Percentiles rank a stretch among this genome's conserved stretches.
These are phyloP conservation scores for Xylaria nigripes DNA, from an alignment of 495 filamentous ascomycete species.

Conservation along the genomic window DNA sequence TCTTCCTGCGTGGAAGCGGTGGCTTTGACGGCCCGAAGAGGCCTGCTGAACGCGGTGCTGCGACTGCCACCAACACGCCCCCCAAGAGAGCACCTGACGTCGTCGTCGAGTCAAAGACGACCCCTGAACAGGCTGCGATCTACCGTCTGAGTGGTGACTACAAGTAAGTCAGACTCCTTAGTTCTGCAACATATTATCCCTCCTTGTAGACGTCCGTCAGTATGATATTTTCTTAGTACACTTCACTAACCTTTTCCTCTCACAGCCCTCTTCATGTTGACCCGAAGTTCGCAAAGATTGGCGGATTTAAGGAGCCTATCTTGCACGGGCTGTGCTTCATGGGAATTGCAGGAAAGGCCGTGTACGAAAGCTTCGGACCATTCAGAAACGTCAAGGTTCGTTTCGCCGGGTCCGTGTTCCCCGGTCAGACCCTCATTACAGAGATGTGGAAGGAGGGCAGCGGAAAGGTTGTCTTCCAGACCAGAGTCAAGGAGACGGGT, in stretches of 20 bases:
- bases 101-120: conserved; percentile 82
- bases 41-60: conserved; percentile 66
- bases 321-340: conserved; percentile 95
- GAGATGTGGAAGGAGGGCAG: conserved; percentile 97
- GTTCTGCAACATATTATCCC: background rate
- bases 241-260: background rate
- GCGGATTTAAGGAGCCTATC: conserved; percentile 92
- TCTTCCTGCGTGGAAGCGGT: conserved; percentile 87
- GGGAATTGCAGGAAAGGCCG: conserved; percentile 82
- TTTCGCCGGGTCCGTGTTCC: conserved; percentile 86
- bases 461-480: conserved; percentile 81
- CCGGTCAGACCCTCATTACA: conserved; percentile 87
- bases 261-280: conserved; percentile 88
- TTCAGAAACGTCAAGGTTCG: conserved; percentile 95
- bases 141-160: conserved; percentile 91
- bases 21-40: conserved; percentile 86
- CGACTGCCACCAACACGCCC: conserved; percentile 68
- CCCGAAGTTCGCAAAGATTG: conserved; percentile 86
- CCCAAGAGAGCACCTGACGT: conserved; percentile 71
- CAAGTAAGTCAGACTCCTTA: conserved; percentile 33
- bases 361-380: conserved; percentile 72
- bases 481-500: conserved; percentile 90
- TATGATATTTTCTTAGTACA: background rate
- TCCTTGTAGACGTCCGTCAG: background rate
- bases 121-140: conserved; percentile 88